A percentile compares a stretch with the other conserved stretches of the same genome.
phyloP scores from a whole-genome alignment of 768 basidiomycete genomes.

The Mrakia gelida region DNA sequence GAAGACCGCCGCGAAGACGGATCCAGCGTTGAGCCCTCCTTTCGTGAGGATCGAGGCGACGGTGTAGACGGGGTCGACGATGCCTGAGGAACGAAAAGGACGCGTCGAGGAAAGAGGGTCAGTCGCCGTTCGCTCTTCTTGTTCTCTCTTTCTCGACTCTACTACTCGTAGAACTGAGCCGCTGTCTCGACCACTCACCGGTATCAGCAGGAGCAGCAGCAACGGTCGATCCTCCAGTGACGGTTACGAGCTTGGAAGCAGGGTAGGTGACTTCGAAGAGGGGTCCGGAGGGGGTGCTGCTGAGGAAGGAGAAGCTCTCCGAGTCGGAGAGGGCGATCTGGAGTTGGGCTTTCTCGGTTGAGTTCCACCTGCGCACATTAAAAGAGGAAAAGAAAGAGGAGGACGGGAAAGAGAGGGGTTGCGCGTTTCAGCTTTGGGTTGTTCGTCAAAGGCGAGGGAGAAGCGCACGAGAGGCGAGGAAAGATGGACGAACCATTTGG shows the following conservation, averaged over 20 bases:
- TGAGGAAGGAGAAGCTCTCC: background rate
- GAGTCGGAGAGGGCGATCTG: conserved; percentile 10
- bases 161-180: too few species aligned
- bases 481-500: conserved; percentile 15
- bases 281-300: background rate
- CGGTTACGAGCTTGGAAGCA: background rate
- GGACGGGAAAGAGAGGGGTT: too few species aligned
- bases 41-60: background rate
- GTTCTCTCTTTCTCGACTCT: background rate
- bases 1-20: conserved; percentile 29
- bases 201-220: conserved; percentile 28
- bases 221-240: background rate
- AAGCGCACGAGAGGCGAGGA: background rate
- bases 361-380: conserved; percentile 9
- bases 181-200: background rate
- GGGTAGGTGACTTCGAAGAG: conserved; percentile 25
- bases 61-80: conserved; percentile 8
- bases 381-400: background rate
- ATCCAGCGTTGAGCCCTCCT: conserved; percentile 13
- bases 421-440: background rate
- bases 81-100: background rate
- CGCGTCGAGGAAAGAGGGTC: background rate
- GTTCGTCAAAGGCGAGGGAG: background rate
- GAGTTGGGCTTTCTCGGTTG: background rate
- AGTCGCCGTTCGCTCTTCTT: background rate